These are phyloP conservation scores for Linderina pennispora DNA, from an alignment of 192 early-diverging fungal species.

Conservation along the genomic window DNA sequence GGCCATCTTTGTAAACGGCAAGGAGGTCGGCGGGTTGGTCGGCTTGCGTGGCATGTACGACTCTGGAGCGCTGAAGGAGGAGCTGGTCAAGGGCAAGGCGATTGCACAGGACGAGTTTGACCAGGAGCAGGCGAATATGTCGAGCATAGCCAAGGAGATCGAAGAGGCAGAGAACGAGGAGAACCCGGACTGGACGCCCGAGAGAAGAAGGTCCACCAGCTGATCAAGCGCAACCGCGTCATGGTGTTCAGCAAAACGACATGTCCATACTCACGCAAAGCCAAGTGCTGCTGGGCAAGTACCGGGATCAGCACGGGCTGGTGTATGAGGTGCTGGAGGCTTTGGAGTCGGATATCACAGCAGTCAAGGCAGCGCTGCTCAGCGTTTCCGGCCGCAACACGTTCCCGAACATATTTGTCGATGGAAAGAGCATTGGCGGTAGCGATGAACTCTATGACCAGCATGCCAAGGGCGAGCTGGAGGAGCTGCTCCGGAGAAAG, in stretches of 20 bases:
- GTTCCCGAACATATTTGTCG: slow-evolving; percentile 68
- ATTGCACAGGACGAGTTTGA: too few relatives aligned
- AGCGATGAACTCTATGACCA: slow-evolving; percentile 48
- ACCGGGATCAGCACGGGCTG: slow-evolving; percentile 30
- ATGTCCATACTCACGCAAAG: slow-evolving; percentile 63
- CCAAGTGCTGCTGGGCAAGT: slow-evolving; percentile 53
- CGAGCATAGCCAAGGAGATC: too few relatives aligned
- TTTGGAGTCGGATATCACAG: slow-evolving; percentile 43
- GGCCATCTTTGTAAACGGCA: slow-evolving; percentile 1
- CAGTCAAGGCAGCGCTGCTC: slow-evolving; percentile 48
- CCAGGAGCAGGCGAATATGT: background rate
- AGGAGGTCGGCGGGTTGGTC: background rate
- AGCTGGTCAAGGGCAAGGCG: background rate
- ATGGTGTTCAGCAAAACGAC: slow-evolving; percentile 74
- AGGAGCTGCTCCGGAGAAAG: slow-evolving; percentile 33
- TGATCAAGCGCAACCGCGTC: slow-evolving; percentile 34
- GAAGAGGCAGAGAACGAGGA: too few relatives aligned
- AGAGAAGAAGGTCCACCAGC: slow-evolving; percentile 16
- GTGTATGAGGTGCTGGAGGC: slow-evolving; percentile 52
- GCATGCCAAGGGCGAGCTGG: slow-evolving; percentile 47
- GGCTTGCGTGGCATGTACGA: slow-evolving; percentile 1
- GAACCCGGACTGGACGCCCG: background rate
- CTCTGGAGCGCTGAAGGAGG: background rate
- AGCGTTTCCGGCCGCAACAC: slow-evolving; percentile 51
- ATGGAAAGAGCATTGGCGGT: slow-evolving; percentile 63